Conservation (phyloP, 257 asterid species). For the Solanum raphanifolium region DNA sequence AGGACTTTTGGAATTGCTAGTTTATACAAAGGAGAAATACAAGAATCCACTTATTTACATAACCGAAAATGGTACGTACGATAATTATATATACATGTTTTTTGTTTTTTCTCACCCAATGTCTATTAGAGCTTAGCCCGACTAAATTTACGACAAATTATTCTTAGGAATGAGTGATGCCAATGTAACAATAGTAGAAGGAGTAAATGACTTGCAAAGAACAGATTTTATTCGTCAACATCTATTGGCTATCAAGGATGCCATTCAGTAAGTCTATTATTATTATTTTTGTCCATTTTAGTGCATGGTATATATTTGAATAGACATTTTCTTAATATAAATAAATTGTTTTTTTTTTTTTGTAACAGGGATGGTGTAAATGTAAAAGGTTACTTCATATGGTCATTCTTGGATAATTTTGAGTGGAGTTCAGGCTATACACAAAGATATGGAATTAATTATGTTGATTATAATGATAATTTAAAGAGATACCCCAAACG, state of each 20-base stretch:
- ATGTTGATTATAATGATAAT: conserved; percentile 23
- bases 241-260: not conserved
- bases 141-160: not conserved
- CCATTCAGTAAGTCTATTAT: not conserved
- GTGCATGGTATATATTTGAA: not conserved
- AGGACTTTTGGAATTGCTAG: not conserved
- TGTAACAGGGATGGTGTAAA: conserved; percentile 25
- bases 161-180: not conserved
- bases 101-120: too few relatives aligned
- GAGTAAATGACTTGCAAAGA: not conserved
- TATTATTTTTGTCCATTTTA: not conserved
- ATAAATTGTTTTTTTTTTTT: too few relatives aligned
- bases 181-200: not conserved
- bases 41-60: not conserved
- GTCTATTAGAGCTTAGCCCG: too few relatives aligned
- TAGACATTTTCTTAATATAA: too few relatives aligned
- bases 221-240: not conserved
- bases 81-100: too few relatives aligned
- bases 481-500: conserved; percentile 24
- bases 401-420: conserved; percentile 35
- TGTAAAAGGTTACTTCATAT: conserved; percentile 37
- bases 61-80: not conserved
- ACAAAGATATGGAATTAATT: conserved; percentile 16
- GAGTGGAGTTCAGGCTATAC: conserved; percentile 37
- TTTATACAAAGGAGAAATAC: not conserved